Conservation (phyloP, 306 rosid genomes). For the Ziziphus jujuba region DNA sequence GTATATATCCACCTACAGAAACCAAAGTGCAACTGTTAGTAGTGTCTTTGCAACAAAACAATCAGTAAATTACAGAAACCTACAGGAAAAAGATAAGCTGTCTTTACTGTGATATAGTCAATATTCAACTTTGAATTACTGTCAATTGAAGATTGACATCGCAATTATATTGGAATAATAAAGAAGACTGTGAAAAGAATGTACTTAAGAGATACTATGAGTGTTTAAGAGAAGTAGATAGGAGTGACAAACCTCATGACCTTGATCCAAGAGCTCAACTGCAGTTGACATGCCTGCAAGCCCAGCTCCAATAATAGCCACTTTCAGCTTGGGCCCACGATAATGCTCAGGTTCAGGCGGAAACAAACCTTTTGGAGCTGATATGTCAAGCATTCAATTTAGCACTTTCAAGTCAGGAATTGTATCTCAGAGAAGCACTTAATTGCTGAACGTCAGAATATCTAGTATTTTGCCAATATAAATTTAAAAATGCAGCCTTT, state of each 20-base stretch:
- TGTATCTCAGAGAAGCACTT: constrained; percentile 2
- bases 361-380: constrained; percentile 96
- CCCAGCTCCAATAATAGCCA: constrained; percentile 98
- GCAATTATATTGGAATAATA: no score
- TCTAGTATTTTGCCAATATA: neutral
- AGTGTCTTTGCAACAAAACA: constrained; percentile 7
- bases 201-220: neutral
- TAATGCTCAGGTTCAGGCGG: constrained; percentile 94
- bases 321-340: constrained; percentile 91
- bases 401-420: constrained; percentile 21
- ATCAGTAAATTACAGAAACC: constrained; percentile 14
- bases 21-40: constrained; percentile 12
- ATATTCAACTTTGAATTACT: constrained; percentile 18
- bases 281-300: constrained; percentile 99
- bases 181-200: neutral
- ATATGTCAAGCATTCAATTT: constrained; percentile 25
- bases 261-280: constrained; percentile 96
- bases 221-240: neutral
- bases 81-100: neutral
- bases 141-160: neutral
- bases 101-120: neutral
- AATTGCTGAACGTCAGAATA: neutral
- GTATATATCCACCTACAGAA: constrained; percentile 84
- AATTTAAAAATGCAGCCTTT: neutral
- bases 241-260: constrained; percentile 76